Percentiles rank a stretch among this genome's conserved stretches.
These are phyloP conservation scores for Gliomastix tumulicola DNA, from an alignment of 2,329 filamentous ascomycete genomes.

Conservation along the genomic window DNA sequence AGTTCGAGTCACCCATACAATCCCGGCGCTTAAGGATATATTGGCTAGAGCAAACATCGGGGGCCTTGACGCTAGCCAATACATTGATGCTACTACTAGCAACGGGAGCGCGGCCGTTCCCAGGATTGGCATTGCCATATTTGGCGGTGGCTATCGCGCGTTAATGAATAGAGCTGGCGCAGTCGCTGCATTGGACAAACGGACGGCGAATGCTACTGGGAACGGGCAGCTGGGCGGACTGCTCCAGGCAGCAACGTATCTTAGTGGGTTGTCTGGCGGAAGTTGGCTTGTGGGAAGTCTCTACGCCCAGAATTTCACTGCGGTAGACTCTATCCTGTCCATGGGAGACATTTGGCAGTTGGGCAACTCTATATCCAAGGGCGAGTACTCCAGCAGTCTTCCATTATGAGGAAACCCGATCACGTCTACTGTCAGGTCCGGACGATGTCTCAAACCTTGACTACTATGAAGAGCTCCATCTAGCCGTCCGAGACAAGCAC, in stretches of 20 bases:
- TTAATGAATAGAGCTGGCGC: constrained; percentile 71
- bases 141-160: constrained; percentile 74
- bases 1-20: constrained; percentile 9
- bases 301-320: constrained; percentile 70
- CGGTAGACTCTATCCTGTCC: too few species aligned
- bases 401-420: too few species aligned
- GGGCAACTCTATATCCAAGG: constrained; percentile 24
- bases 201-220: constrained; percentile 52
- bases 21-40: constrained; percentile 7
- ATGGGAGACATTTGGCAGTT: constrained; percentile 34
- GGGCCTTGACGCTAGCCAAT: constrained; percentile 7
- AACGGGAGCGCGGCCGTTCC: constrained; percentile 33
- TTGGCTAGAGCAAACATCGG: constrained; percentile 9
- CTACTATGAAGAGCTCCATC: too few species aligned
- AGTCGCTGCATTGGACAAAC: constrained; percentile 64
- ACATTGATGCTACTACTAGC: constrained; percentile 7
- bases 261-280: constrained; percentile 68
- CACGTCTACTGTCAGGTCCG: too few species aligned
- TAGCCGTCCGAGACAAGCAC: too few species aligned
- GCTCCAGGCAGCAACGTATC: constrained; percentile 68
- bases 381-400: too few species aligned
- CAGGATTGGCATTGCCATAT: constrained; percentile 62
- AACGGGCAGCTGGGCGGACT: constrained; percentile 54
- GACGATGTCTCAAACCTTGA: too few species aligned
- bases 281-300: constrained; percentile 71